Percentiles rank a stretch among this genome's conserved stretches.
These are phyloP conservation scores for Globisporangium abappressorium DNA, from an alignment of 352 stramenopile genomes.

Conservation along the genomic window DNA sequence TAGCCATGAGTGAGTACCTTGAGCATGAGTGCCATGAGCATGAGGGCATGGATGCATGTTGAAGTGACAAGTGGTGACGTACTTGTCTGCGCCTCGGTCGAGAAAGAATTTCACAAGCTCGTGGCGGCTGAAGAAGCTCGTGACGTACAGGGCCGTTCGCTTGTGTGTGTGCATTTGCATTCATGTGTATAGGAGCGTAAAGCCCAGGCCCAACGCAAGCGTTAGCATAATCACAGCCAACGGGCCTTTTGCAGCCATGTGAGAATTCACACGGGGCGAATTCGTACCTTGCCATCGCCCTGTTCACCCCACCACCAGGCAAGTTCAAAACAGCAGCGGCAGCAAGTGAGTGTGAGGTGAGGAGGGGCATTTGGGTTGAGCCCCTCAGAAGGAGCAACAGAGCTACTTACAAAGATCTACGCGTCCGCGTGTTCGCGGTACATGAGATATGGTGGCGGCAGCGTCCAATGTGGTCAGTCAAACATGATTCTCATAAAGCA, in stretches of 20 bases:
- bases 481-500: neutral
- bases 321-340: no score
- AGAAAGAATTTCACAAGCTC: slow-evolving; percentile 53
- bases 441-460: neutral
- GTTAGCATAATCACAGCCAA: neutral
- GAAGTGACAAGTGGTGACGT: neutral
- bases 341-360: neutral
- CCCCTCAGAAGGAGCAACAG: neutral
- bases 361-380: neutral
- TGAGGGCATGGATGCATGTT: neutral
- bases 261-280: neutral
- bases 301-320: neutral
- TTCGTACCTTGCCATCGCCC: neutral
- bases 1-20: neutral
- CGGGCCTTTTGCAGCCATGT: neutral
- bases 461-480: neutral
- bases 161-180: slow-evolving; percentile 21
- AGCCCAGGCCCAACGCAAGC: neutral
- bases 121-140: slow-evolving; percentile 57
- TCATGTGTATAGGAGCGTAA: neutral
- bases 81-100: slow-evolving; percentile 61
- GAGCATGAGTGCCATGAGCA: neutral
- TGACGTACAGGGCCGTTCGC: slow-evolving; percentile 61
- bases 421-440: neutral
- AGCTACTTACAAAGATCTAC: slow-evolving; percentile 14